A percentile compares a stretch with the other conserved stretches of the same genome.
Conservation (phyloP, 805 yeast species). For the Candida pseudofarinosa region DNA sequence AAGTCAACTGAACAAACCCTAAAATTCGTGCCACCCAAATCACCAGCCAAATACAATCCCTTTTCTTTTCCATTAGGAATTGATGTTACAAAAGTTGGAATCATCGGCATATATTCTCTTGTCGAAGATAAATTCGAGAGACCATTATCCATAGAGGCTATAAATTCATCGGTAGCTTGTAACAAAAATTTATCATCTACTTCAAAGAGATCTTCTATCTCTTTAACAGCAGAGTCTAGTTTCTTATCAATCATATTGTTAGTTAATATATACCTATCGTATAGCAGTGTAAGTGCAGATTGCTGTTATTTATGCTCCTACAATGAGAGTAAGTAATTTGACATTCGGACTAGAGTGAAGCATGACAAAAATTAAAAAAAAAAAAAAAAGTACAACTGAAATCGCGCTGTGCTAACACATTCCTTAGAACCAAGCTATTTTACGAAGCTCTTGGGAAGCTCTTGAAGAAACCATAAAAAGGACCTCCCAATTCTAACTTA, state of each 20-base stretch:
- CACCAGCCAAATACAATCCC: slow-evolving; percentile 86
- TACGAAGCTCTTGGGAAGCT: no score
- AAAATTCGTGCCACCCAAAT: slow-evolving; percentile 94
- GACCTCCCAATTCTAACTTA: no score
- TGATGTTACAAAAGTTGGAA: slow-evolving; percentile 83
- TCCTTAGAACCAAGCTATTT: no score
- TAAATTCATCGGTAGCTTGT: slow-evolving; percentile 52
- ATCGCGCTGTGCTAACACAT: no score
- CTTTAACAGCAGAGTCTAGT: slow-evolving; percentile 25
- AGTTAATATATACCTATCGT: background rate
- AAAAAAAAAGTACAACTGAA: background rate
- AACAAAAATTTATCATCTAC: slow-evolving; percentile 40
- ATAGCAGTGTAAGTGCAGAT: background rate
- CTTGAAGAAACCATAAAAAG: no score
- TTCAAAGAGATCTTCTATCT: slow-evolving; percentile 38
- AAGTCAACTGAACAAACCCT: slow-evolving; percentile 86
- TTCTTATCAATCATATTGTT: slow-evolving; percentile 12
- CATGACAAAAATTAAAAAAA: background rate
- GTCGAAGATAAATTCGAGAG: slow-evolving; percentile 38
- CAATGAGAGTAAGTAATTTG: background rate
- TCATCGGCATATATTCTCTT: slow-evolving; percentile 68
- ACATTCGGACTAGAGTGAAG: background rate
- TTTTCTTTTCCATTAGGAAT: slow-evolving; percentile 83
- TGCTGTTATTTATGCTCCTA: background rate
- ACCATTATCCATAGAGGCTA: slow-evolving; percentile 59